Base-by-base conservation (phyloP, 164 flowering plant genomes). In the Litsea cubeba region DNA sequence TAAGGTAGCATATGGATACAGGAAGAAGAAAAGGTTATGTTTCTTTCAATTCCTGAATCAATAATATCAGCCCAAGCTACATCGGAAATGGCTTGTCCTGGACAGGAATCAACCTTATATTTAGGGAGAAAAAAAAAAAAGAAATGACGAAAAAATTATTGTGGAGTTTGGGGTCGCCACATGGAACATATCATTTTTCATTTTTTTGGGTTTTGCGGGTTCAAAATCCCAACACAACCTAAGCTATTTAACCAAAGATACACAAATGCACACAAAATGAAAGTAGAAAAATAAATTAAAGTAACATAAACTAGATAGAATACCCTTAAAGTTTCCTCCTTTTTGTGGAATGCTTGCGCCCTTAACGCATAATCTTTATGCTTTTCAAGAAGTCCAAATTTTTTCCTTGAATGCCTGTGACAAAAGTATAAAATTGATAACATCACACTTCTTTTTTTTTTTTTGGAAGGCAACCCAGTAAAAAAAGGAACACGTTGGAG, bases 351-450 rank as follows among this genome's bases (percentile, higher is more conserved):
- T 11, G 85, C 86, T 49, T 79, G 69, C 1, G 98, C 97, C 63
- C 97, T 89, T n/a, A 83, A 70, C 32, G 86, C 89, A 87, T 94
- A 91, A 77, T 94, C 98, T 81, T 94, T 94, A 80, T 90, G 97
- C 76, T 94, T 94, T 62, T 94, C 97, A 57, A 92, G 95, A 64
- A 90, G 76, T 65, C 96, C 97, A 79, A 87, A 91, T 72, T 84
- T 90, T 75, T 81, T 91, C 80, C 98, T 87, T 11, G 83, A 62
- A 5, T 73, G 69, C 71, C 90, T 92, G 71, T 28, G 15, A 72
- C 17, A 63, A 72, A 71, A 50, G 69, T n/a, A 68, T 69, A 18
- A 62, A 72, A 17, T 49, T n/a, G 10, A 20, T 65, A 70, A 2
- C 22, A 40, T 40, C 73, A 30, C 5, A n/a, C n/a, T n/a, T 26